Evolutionary conservation across 768 basidiomycete species (phyloP), one percentile per base, ranked within the genome.

Genomic region (Lentinus tigrinus): DNA sequence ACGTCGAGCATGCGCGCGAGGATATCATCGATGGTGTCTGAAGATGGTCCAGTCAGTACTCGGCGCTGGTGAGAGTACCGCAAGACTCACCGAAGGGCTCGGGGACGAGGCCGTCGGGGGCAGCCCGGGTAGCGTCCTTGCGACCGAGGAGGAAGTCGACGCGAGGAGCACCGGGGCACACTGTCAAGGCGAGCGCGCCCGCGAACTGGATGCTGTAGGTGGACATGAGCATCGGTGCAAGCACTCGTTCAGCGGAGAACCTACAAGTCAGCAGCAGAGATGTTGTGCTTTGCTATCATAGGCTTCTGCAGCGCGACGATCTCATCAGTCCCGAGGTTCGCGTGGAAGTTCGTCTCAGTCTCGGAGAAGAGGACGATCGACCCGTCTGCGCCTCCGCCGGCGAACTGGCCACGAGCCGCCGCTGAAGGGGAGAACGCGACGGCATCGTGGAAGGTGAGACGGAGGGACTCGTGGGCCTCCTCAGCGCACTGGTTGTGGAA

Each of bases 231-330:
- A 55, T 9, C 21, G 40, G 42, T 46, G 11, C 27, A 6, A 24
- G 11, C 1, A 31, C 11, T 2, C 0, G n/a, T 3, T 13, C 0
- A 16, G 40, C 6, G 26, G 37, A 28, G 21, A 8, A 68, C 76
- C 54, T 55, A 80, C 79, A 82, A 75, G 67, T 82, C 81, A 40
- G 77, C 80, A 26, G 75, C 63, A 17, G 73, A 67, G 34, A 78
- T 70, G 58, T 74, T 72, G 63, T 77, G 70, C 27, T 65, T 67
- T 16, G 62, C 60, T 27, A 75, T 57, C 66, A 78, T 69, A 6
- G 70, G 72, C 34, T 65, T 69, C 57, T 77, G 72, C 1, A 56
- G 66, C 2, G 71, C 72, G 37, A 80, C 70, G 51, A 78, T 75
- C 44, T 75, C 77, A 55, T 78, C 75, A 62, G 65, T 63, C 26